These are phyloP conservation scores for Coemansia reversa DNA, from an alignment of 192 early-diverging fungal species.

Conservation along the genomic window DNA sequence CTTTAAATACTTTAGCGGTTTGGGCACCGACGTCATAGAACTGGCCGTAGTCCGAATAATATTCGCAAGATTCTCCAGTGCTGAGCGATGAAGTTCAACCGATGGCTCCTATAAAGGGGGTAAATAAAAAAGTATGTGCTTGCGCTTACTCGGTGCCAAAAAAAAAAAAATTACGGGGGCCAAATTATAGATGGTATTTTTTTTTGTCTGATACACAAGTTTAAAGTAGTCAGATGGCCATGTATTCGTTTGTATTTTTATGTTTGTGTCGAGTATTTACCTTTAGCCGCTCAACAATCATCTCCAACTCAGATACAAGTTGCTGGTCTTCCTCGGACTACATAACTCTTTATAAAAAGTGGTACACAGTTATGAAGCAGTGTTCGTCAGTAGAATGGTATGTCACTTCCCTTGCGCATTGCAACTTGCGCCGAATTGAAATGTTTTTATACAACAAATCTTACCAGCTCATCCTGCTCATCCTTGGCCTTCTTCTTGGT, in stretches of 20 bases:
- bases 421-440: not conserved
- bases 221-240: not conserved
- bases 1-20: slow-evolving; percentile 95
- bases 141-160: not conserved
- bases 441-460: slow-evolving; percentile 3
- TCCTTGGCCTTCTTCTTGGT: slow-evolving; percentile 56
- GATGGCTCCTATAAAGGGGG: slow-evolving; percentile 63
- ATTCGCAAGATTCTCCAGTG: slow-evolving; percentile 85
- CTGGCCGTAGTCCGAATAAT: slow-evolving; percentile 91
- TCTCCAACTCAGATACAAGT: slow-evolving; percentile 89
- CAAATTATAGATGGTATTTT: not conserved
- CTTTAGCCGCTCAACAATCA: slow-evolving; percentile 91
- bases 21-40: slow-evolving; percentile 99
- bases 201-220: not conserved
- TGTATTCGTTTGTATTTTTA: not conserved
- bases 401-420: not conserved
- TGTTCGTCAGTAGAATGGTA: not conserved
- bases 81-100: slow-evolving; percentile 72
- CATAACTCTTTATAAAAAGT: not conserved
- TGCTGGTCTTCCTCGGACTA: slow-evolving; percentile 97
- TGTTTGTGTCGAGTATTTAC: slow-evolving; percentile 33
- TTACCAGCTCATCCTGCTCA: slow-evolving; percentile 56
- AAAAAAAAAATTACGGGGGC: not conserved
- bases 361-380: not conserved
- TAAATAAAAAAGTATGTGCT: not conserved